phyloP scores from a whole-genome alignment of 2,329 filamentous ascomycete genomes.

The Fusarium tupiense region DNA sequence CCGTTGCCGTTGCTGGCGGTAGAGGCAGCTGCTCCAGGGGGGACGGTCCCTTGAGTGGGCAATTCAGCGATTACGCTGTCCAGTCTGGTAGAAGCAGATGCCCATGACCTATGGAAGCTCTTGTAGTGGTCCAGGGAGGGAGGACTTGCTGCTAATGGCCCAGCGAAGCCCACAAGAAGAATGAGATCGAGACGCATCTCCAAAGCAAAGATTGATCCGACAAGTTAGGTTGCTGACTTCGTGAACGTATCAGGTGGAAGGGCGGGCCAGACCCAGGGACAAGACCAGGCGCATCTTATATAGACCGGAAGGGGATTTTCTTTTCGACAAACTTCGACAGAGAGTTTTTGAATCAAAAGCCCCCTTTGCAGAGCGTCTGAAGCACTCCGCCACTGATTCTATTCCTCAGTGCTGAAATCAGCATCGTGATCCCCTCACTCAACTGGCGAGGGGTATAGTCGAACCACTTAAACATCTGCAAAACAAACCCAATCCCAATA shows the following conservation, averaged over 20 bases:
- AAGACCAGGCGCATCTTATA: not conserved
- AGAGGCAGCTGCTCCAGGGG: not conserved
- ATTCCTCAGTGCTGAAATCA: not conserved
- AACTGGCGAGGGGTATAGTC: not conserved
- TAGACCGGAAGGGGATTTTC: not conserved
- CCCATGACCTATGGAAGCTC: not conserved
- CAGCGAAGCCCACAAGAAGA: slow-evolving; percentile 10
- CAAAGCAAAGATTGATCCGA: not conserved
- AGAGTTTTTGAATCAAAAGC: not conserved
- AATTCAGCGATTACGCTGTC: not conserved
- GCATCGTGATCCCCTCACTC: not conserved
- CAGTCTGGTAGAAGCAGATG: slow-evolving; percentile 8
- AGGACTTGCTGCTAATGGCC: not conserved
- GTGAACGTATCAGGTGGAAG: not conserved
- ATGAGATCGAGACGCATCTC: slow-evolving; percentile 12
- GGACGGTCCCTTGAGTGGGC: not conserved
- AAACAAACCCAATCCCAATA: not conserved
- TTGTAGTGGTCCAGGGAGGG: not conserved
- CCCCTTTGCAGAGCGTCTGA: not conserved
- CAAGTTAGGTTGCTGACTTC: not conserved
- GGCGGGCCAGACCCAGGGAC: not conserved
- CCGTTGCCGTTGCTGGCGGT: not conserved
- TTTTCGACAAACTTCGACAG: not conserved
- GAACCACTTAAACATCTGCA: not conserved
- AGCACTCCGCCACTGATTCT: not conserved